Percentiles rank a stretch among this genome's conserved stretches.
Evolutionary conservation across 768 basidiomycete species (phyloP).

Genomic region (Tylopilus sp.): DNA sequence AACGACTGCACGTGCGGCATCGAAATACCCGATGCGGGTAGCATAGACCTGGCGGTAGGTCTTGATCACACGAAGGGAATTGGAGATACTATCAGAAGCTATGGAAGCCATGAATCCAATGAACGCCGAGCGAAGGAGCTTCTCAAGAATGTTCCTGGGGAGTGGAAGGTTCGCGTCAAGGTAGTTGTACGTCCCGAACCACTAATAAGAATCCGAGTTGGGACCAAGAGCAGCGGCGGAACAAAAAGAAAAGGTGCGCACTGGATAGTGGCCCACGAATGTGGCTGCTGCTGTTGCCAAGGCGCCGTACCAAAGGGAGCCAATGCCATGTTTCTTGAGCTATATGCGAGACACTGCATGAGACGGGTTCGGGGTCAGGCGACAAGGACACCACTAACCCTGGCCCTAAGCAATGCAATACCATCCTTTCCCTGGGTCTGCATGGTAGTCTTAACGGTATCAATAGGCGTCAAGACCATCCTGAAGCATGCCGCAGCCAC

Average conservation of each 20-base stretch:
- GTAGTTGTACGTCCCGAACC: constrained; percentile 86
- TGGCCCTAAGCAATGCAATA: constrained; percentile 55
- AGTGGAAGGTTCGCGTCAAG: constrained; percentile 61
- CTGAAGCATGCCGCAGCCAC: constrained; percentile 80
- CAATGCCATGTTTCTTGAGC: constrained; percentile 74
- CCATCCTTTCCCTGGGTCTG: constrained; percentile 85
- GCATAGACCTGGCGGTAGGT: constrained; percentile 93
- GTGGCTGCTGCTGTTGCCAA: constrained; percentile 91
- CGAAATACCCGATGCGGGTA: constrained; percentile 70
- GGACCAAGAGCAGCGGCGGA: background rate
- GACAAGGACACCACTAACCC: constrained; percentile 41
- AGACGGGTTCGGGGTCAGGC: background rate
- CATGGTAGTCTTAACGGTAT: constrained; percentile 93
- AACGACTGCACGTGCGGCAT: constrained; percentile 76
- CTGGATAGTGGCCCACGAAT: constrained; percentile 89
- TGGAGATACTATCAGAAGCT: constrained; percentile 80
- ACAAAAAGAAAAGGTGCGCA: constrained; percentile 30
- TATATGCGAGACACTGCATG: constrained; percentile 23
- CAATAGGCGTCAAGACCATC: constrained; percentile 90
- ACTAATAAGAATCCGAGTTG: constrained; percentile 40
- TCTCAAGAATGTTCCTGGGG: constrained; percentile 49
- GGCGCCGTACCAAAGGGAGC: constrained; percentile 86
- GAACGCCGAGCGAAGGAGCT: constrained; percentile 76
- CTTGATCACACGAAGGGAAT: constrained; percentile 90
- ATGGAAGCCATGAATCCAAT: constrained; percentile 90